Conservation (phyloP, 306 rosid species). For the Dalbergia cochinchinensis region DNA sequence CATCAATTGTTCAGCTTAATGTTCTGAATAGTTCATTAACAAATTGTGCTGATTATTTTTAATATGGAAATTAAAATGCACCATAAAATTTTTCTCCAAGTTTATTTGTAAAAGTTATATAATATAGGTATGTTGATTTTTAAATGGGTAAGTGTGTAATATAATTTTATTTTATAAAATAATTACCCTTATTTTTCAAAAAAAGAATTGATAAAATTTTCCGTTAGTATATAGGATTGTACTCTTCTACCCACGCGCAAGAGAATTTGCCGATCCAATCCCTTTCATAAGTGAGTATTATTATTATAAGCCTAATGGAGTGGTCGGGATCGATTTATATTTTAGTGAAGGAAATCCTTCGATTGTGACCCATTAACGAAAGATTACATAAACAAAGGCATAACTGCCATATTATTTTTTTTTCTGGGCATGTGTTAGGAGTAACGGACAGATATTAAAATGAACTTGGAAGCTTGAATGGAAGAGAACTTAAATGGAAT, state of each 20-base stretch:
- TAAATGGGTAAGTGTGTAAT: no score
- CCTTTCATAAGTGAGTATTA: slow-evolving; percentile 11
- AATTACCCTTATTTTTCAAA: no score
- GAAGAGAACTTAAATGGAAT: neutral
- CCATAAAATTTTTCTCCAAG: no score
- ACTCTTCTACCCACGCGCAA: neutral
- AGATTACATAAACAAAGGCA: slow-evolving; percentile 28
- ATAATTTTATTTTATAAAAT: no score
- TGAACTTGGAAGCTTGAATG: neutral
- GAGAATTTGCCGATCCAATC: slow-evolving; percentile 36
- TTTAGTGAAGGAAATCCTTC: slow-evolving; percentile 28
- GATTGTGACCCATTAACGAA: slow-evolving; percentile 29
- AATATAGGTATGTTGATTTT: no score
- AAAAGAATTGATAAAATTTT: no score
- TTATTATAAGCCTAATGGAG: slow-evolving; percentile 22
- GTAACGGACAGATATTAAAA: neutral
- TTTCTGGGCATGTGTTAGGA: neutral
- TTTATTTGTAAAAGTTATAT: no score
- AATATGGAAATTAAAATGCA: neutral
- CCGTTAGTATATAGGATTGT: no score
- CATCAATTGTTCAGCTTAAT: neutral
- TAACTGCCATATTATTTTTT: neutral
- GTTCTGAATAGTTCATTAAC: neutral
- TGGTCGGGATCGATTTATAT: slow-evolving; percentile 1
- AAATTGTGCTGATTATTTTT: neutral